Percentiles rank a stretch among this genome's conserved stretches.
Evolutionary conservation across 805 yeast species (phyloP).

Genomic region (Candida methanosorbosa): DNA sequence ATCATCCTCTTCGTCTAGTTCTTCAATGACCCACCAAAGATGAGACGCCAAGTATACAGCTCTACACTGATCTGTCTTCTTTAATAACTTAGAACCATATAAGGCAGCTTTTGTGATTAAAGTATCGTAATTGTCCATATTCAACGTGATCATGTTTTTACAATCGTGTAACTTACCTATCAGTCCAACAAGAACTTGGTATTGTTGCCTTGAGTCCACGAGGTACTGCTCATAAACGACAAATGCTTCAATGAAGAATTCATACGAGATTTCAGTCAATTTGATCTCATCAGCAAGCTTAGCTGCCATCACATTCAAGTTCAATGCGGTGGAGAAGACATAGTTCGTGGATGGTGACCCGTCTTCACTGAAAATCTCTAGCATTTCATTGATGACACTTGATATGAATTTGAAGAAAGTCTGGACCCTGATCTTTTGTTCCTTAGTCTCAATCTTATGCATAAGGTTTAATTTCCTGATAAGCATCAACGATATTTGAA

Average conservation of each 20-base stretch:
- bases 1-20: conserved; percentile 30
- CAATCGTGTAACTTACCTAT: conserved; percentile 35
- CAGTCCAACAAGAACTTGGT: conserved; percentile 37
- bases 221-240: conserved; percentile 67
- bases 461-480: conserved; percentile 39
- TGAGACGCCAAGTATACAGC: conserved; percentile 84
- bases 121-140: conserved; percentile 64
- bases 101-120: conserved; percentile 79
- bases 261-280: conserved; percentile 70
- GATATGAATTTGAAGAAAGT: conserved; percentile 66
- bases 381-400: conserved; percentile 60
- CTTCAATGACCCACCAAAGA: conserved; percentile 87
- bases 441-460: conserved; percentile 12
- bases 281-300: conserved; percentile 70
- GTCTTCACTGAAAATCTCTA: conserved; percentile 24
- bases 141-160: conserved; percentile 28
- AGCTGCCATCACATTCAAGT: conserved; percentile 58
- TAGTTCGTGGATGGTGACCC: conserved; percentile 22
- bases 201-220: conserved; percentile 40
- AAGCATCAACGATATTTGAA: conserved; percentile 50
- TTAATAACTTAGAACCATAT: conserved; percentile 79
- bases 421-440: conserved; percentile 12
- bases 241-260: conserved; percentile 82
- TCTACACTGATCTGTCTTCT: conserved; percentile 92
- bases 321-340: conserved; percentile 25